Conservation (phyloP, 1,139 yeast genomes). For the Candida buenavistaensis region DNA sequence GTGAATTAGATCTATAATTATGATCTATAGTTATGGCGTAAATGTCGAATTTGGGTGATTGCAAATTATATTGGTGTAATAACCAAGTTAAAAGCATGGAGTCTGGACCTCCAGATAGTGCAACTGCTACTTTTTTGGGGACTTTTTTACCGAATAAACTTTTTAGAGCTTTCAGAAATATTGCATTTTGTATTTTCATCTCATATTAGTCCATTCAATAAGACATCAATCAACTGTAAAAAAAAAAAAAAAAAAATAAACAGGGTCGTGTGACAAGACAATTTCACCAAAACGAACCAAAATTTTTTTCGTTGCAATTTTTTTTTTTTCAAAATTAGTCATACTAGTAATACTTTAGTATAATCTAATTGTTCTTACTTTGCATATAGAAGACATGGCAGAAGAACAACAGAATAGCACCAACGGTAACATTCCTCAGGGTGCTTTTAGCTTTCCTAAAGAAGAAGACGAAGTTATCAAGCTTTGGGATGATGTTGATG, state of each 20-base stretch:
- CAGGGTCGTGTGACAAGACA: too few species aligned
- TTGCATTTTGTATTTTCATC: conserved; percentile 8
- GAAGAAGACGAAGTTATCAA: conserved; percentile 83
- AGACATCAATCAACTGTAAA: background rate
- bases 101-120: conserved; percentile 82
- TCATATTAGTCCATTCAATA: background rate
- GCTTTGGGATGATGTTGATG: conserved; percentile 88
- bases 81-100: conserved; percentile 67
- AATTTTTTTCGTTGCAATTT: too few species aligned
- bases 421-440: conserved; percentile 11
- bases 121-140: conserved; percentile 30
- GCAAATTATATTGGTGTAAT: conserved; percentile 31
- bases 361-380: too few species aligned
- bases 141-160: conserved; percentile 9
- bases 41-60: conserved; percentile 32
- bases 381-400: too few species aligned
- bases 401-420: too few species aligned
- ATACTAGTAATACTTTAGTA: too few species aligned
- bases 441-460: conserved; percentile 66
- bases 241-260: too few species aligned
- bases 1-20: conserved; percentile 46
- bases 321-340: too few species aligned
- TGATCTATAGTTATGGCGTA: conserved; percentile 63
- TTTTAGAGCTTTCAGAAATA: conserved; percentile 5
- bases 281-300: too few species aligned